Conservation (phyloP, 352 stramenopile species). For the Phytopythium ostracodes region DNA sequence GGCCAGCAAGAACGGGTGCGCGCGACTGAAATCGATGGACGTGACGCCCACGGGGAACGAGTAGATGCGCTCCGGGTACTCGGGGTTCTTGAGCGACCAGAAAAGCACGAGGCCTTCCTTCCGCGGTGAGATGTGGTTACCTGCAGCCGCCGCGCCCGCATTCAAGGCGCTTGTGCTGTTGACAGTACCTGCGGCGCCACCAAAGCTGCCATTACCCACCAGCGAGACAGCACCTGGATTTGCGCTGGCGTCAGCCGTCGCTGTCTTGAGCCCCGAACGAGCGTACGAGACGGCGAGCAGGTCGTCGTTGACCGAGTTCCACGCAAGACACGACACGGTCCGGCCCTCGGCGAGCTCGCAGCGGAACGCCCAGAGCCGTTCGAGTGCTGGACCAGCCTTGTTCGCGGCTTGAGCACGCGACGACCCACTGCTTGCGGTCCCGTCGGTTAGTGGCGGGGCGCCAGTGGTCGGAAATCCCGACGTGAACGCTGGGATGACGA, state of each 20-base stretch:
- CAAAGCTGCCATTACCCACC: background rate
- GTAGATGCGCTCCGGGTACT: constrained; percentile 90
- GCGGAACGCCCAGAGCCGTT: constrained; percentile 76
- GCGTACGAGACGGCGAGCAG: constrained; percentile 90
- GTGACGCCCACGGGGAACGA: constrained; percentile 71
- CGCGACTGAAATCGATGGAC: constrained; percentile 86
- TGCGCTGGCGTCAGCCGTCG: background rate
- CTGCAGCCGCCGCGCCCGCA: background rate
- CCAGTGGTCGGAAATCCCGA: constrained; percentile 14
- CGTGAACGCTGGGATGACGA: constrained; percentile 12
- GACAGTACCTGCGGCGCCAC: constrained; percentile 5
- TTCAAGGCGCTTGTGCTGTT: constrained; percentile 5
- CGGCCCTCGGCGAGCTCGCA: constrained; percentile 58
- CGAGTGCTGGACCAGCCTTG: constrained; percentile 23
- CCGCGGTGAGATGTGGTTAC: background rate
- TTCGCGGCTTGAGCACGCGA: constrained; percentile 1
- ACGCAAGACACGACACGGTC: constrained; percentile 73
- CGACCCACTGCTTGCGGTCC: background rate
- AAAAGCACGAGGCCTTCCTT: constrained; percentile 89
- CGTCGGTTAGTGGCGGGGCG: background rate
- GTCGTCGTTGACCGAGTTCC: constrained; percentile 87
- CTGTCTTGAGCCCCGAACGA: constrained; percentile 6
- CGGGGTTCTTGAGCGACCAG: constrained; percentile 92
- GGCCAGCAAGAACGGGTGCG: constrained; percentile 86
- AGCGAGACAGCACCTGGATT: background rate